Conservation (phyloP, 2,329 filamentous ascomycete genomes). For the Xylariaceae sp. region DNA sequence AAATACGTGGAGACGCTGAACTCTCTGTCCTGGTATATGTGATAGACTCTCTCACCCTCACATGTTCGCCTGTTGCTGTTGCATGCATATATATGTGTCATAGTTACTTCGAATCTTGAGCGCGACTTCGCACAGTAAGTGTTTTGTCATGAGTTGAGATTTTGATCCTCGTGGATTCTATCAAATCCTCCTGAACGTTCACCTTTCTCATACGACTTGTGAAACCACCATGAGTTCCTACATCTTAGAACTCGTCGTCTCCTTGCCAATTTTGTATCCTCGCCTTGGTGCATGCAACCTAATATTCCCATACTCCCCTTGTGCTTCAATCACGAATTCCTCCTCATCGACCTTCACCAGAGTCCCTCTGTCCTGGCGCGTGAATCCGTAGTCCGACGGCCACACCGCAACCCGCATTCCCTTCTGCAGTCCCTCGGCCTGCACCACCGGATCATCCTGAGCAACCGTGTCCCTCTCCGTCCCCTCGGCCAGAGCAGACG, state of each 20-base stretch:
- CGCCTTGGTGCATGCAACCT: conserved; percentile 59
- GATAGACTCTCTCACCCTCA: no score
- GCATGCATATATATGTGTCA: no score
- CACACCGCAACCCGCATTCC: conserved; percentile 55
- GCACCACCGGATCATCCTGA: conserved; percentile 40
- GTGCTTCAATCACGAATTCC: conserved; percentile 56
- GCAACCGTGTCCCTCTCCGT: conserved; percentile 37
- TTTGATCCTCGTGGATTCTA: no score
- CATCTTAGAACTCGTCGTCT: conserved; percentile 22
- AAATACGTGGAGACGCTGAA: no score
- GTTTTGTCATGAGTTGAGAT: no score
- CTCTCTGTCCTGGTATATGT: no score
- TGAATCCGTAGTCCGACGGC: conserved; percentile 58
- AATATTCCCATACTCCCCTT: conserved; percentile 38
- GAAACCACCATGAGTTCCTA: not conserved
- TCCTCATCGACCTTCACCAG: conserved; percentile 47
- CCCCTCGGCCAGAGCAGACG: conserved; percentile 41
- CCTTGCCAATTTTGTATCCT: conserved; percentile 47
- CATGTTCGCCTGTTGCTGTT: no score
- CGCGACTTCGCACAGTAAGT: no score
- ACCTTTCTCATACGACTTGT: no score
- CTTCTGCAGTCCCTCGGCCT: conserved; percentile 42
- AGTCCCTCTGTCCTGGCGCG: conserved; percentile 53
- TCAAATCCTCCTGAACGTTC: no score
- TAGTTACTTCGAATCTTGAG: no score